Evolutionary conservation across 2,329 filamentous ascomycete species (phyloP).

Genomic region (Diplocarpon mali): DNA sequence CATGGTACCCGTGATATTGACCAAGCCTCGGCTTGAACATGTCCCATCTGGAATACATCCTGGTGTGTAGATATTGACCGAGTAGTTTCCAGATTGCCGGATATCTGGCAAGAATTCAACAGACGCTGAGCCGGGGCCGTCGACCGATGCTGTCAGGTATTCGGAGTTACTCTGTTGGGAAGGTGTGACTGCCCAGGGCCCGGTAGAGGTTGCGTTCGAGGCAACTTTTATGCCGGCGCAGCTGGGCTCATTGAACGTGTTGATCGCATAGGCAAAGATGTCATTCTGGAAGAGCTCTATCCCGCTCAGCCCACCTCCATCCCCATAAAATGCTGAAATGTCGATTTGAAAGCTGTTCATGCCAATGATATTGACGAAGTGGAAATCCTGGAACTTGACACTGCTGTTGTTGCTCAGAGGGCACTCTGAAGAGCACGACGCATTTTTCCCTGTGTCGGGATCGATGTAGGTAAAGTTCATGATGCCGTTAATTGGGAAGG

Average conservation of each 20-base stretch:
- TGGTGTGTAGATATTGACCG: constrained; percentile 82
- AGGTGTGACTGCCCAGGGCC: constrained; percentile 61
- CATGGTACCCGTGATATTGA: constrained; percentile 70
- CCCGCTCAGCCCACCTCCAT: constrained; percentile 72
- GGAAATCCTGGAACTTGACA: constrained; percentile 72
- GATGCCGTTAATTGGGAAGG: constrained; percentile 78
- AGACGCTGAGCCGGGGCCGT: constrained; percentile 46
- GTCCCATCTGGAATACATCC: constrained; percentile 74
- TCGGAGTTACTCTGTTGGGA: constrained; percentile 60
- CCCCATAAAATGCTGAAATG: constrained; percentile 78
- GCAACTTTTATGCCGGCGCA: constrained; percentile 56
- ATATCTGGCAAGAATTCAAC: constrained; percentile 79
- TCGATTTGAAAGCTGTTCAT: constrained; percentile 83
- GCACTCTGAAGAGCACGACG: constrained; percentile 70
- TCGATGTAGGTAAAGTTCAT: constrained; percentile 93
- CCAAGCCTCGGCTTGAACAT: constrained; percentile 64
- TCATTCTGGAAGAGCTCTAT: constrained; percentile 81
- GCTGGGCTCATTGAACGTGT: constrained; percentile 76
- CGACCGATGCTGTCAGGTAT: constrained; percentile 63
- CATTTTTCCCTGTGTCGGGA: constrained; percentile 52
- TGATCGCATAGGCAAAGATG: constrained; percentile 75
- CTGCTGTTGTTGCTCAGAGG: constrained; percentile 64
- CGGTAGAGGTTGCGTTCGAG: constrained; percentile 58
- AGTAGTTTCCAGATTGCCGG: constrained; percentile 81
- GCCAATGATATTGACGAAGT: constrained; percentile 76